Percentiles rank a stretch among this genome's conserved stretches.
phyloP scores from a whole-genome alignment of 1,284 basidiomycete species.

The Leccinum solheimii region DNA sequence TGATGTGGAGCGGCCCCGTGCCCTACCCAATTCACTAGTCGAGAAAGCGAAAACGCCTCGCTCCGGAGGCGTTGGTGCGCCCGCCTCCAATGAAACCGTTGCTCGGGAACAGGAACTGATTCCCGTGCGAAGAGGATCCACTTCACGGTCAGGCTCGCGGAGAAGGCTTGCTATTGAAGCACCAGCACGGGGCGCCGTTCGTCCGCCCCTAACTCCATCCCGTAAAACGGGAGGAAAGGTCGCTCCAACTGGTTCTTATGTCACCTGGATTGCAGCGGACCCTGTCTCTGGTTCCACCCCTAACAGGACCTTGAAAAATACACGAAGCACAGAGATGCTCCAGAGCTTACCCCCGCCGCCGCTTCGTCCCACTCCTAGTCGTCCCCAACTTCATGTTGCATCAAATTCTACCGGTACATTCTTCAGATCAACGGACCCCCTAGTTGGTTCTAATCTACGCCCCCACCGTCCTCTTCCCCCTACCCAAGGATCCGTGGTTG shows the following conservation, averaged over 20 bases:
- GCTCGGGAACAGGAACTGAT: constrained; percentile 23
- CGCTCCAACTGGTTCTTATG: constrained; percentile 24
- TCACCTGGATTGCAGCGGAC: constrained; percentile 31
- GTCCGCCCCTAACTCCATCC: constrained; percentile 13
- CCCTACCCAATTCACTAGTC: constrained; percentile 11
- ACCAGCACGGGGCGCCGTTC: constrained; percentile 2
- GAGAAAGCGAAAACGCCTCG: constrained; percentile 24
- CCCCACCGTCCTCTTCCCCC: constrained; percentile 33
- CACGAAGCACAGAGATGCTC: constrained; percentile 29
- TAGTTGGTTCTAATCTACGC: constrained; percentile 17
- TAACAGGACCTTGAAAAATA: no score
- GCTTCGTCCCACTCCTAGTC: constrained; percentile 34
- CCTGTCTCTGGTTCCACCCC: neutral
- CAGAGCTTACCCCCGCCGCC: constrained; percentile 19
- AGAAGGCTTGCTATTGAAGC: constrained; percentile 18
- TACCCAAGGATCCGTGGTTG: constrained; percentile 27
- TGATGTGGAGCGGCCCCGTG: constrained; percentile 25
- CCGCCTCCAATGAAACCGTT: constrained; percentile 26
- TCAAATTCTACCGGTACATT: constrained; percentile 20
- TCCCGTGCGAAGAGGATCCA: constrained; percentile 16
- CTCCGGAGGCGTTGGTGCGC: constrained; percentile 13
- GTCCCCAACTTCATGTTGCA: constrained; percentile 26
- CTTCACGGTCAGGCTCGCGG: constrained; percentile 21
- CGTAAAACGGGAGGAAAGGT: constrained; percentile 27
- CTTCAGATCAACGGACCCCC: constrained; percentile 24